phyloP scores from a whole-genome alignment of 441 rosid species.

The Codiaeum variegatum region DNA sequence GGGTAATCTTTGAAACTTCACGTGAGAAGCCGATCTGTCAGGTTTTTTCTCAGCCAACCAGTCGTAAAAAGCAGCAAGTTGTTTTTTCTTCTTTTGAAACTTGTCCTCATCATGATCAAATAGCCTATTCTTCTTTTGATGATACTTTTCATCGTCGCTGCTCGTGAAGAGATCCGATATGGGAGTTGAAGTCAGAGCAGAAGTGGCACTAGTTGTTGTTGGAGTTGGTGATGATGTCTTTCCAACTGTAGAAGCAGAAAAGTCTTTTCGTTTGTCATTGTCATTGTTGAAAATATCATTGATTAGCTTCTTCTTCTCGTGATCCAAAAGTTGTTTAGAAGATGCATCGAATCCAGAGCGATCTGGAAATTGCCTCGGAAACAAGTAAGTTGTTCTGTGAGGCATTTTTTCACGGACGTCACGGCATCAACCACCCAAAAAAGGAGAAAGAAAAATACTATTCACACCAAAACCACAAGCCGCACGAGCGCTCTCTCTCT shows the following conservation, averaged over 20 bases:
- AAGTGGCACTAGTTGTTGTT: neutral
- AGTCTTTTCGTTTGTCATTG: slow-evolving; percentile 31
- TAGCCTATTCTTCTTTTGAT: slow-evolving; percentile 41
- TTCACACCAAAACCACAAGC: neutral
- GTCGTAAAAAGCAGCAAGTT: slow-evolving; percentile 55
- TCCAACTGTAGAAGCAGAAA: slow-evolving; percentile 8
- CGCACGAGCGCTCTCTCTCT: slow-evolving; percentile 7
- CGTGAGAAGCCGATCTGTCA: slow-evolving; percentile 36
- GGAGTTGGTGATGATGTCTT: slow-evolving; percentile 24
- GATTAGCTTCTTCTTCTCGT: slow-evolving; percentile 42
- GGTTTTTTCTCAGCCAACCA: slow-evolving; percentile 66
- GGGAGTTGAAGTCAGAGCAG: neutral
- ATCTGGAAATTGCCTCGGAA: slow-evolving; percentile 97
- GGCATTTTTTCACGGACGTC: slow-evolving; percentile 58
- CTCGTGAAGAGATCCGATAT: slow-evolving; percentile 56
- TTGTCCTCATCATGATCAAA: slow-evolving; percentile 36
- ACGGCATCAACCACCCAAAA: neutral
- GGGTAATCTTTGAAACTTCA: slow-evolving; percentile 32
- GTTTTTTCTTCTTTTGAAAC: slow-evolving; percentile 49
- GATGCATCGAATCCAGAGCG: slow-evolving; percentile 55
- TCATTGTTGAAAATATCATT: slow-evolving; percentile 22
- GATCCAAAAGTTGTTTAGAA: slow-evolving; percentile 38
- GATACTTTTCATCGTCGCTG: slow-evolving; percentile 35
- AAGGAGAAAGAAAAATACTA: neutral
- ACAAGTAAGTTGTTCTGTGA: slow-evolving; percentile 94